These are phyloP conservation scores for Ampelomyces quisqualis DNA, from an alignment of 2,329 filamentous ascomycete species.

Conservation along the genomic window DNA sequence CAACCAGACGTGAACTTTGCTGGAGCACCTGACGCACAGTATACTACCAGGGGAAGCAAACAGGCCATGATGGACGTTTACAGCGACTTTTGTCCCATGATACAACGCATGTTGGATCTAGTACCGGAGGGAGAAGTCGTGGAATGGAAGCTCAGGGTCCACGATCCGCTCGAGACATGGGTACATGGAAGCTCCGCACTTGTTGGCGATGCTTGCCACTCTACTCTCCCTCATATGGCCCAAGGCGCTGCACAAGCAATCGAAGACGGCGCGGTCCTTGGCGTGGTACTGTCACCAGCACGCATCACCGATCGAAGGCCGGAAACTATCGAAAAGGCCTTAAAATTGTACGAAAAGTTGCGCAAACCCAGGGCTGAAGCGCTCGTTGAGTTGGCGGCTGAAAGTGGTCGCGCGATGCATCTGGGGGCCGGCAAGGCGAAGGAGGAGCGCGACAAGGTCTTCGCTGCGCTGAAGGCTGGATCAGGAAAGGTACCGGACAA, in stretches of 20 bases:
- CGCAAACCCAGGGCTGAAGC: slow-evolving; percentile 59
- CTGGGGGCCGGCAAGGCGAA: slow-evolving; percentile 60
- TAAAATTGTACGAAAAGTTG: slow-evolving; percentile 58
- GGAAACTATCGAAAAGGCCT: slow-evolving; percentile 53
- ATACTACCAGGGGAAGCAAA: slow-evolving; percentile 64
- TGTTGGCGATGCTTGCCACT: slow-evolving; percentile 63
- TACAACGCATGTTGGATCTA: slow-evolving; percentile 61
- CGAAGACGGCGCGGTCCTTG: slow-evolving; percentile 62
- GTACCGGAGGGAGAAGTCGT: slow-evolving; percentile 66
- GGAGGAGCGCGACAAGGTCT: slow-evolving; percentile 59
- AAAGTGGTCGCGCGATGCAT: slow-evolving; percentile 56
- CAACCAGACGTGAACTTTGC: slow-evolving; percentile 64
- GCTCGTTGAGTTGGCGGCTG: slow-evolving; percentile 58
- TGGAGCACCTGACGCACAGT: slow-evolving; percentile 58
- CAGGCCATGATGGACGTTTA: slow-evolving; percentile 62
- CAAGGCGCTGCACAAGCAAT: slow-evolving; percentile 67
- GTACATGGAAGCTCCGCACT: slow-evolving; percentile 55
- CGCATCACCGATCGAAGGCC: slow-evolving; percentile 48
- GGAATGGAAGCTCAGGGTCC: slow-evolving; percentile 65
- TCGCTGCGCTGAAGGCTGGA: slow-evolving; percentile 50
- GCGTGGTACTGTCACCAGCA: slow-evolving; percentile 52
- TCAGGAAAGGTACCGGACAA: slow-evolving; percentile 52
- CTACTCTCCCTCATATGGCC: slow-evolving; percentile 63
- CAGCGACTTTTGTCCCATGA: slow-evolving; percentile 60
- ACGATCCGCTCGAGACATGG: slow-evolving; percentile 65